Conservation (phyloP, 176 grass and related monocot species). For the Carex cristatella region DNA sequence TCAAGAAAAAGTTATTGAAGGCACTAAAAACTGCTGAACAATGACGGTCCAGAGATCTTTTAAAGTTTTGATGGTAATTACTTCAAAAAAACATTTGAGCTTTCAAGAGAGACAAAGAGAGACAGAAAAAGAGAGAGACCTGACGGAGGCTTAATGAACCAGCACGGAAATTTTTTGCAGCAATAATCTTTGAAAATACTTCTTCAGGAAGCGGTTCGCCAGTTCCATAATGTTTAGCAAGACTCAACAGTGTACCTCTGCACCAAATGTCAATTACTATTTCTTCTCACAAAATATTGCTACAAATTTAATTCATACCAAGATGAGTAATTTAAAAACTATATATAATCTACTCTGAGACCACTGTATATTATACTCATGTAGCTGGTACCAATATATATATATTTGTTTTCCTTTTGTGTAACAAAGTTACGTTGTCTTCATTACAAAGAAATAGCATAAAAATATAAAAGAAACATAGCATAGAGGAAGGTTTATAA, state of each 20-base stretch:
- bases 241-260: constrained; percentile 84
- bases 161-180: constrained; percentile 90
- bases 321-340: not conserved
- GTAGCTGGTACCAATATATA: not conserved
- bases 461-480: not conserved
- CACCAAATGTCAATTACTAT: not conserved
- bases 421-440: not conserved
- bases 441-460: not conserved
- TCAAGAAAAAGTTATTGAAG: too few species aligned
- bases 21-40: too few species aligned
- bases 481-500: not conserved
- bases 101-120: not conserved
- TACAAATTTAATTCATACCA: not conserved
- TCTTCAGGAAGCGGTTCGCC: constrained; percentile 74
- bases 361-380: not conserved
- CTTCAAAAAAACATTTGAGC: too few species aligned
- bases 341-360: not conserved
- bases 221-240: constrained; percentile 83
- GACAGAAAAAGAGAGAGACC: constrained; percentile 22
- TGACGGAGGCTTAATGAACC: constrained; percentile 78
- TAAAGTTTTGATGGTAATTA: too few species aligned
- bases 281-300: not conserved
- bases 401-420: not conserved
- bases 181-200: constrained; percentile 63
- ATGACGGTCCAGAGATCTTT: too few species aligned